Conservation (phyloP, 441 rosid genomes). For the Erodium chrysanthum region DNA sequence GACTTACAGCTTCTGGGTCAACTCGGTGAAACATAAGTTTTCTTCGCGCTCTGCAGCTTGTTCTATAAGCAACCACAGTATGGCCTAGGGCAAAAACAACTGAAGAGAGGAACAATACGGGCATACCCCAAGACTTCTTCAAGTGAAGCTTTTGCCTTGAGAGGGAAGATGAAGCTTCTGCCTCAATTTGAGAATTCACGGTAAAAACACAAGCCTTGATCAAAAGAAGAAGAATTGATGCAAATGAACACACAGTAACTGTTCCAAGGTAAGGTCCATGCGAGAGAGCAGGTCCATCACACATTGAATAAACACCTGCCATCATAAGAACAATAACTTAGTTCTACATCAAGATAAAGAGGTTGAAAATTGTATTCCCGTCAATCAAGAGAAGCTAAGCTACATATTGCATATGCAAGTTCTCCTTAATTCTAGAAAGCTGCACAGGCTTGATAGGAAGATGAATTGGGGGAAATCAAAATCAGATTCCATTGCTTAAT, state of each 20-base stretch:
- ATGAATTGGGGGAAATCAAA: conserved; percentile 19
- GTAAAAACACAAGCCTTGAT: conserved; percentile 70
- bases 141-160: conserved; percentile 69
- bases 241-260: conserved; percentile 55
- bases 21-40: conserved; percentile 80
- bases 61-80: conserved; percentile 74
- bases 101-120: conserved; percentile 84
- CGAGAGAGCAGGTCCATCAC: conserved; percentile 60
- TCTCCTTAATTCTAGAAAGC: neutral
- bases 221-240: conserved; percentile 57
- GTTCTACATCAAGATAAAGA: neutral
- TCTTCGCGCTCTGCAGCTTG: conserved; percentile 83
- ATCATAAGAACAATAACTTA: conserved; percentile 10
- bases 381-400: neutral
- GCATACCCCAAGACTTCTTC: conserved; percentile 96
- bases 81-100: conserved; percentile 89
- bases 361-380: neutral
- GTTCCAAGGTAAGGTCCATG: conserved; percentile 78
- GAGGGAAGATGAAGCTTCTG: conserved; percentile 53
- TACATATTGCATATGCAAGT: neutral
- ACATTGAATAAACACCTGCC: conserved; percentile 64
- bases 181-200: conserved; percentile 48
- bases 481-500: neutral
- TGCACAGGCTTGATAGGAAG: neutral
- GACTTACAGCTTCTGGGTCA: conserved; percentile 83